Conservation (phyloP, 768 basidiomycete genomes). For the Xerocomus brunneocitrinus region DNA sequence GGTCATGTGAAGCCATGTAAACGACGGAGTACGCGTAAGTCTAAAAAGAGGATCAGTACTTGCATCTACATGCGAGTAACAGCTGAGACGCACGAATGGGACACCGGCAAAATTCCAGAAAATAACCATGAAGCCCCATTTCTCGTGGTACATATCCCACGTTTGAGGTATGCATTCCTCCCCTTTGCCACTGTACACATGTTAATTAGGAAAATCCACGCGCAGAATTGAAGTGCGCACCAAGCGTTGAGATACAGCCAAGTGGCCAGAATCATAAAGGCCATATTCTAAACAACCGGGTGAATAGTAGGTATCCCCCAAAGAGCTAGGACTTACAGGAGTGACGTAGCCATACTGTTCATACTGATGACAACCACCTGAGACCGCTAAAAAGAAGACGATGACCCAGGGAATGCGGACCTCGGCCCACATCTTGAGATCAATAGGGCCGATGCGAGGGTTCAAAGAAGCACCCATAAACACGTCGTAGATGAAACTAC, state of each 20-base stretch:
- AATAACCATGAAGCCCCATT: slow-evolving; percentile 98
- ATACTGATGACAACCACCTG: slow-evolving; percentile 94
- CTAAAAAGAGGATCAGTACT: slow-evolving; percentile 32
- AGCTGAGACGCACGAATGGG: slow-evolving; percentile 63
- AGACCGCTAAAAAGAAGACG: slow-evolving; percentile 88
- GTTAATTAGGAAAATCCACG: not conserved
- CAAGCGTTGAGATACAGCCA: slow-evolving; percentile 97
- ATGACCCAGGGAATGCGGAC: slow-evolving; percentile 97
- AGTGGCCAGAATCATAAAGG: slow-evolving; percentile 92
- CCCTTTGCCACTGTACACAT: slow-evolving; percentile 64
- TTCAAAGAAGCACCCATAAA: slow-evolving; percentile 97
- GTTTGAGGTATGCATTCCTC: slow-evolving; percentile 95
- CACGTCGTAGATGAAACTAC: slow-evolving; percentile 88
- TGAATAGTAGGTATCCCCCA: not conserved
- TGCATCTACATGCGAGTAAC: not conserved
- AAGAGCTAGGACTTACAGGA: slow-evolving; percentile 49
- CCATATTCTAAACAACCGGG: slow-evolving; percentile 69
- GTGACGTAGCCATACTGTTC: slow-evolving; percentile 89
- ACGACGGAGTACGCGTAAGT: slow-evolving; percentile 97
- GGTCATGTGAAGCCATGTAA: slow-evolving; percentile 95
- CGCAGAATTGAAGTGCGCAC: slow-evolving; percentile 33
- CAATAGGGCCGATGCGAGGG: slow-evolving; percentile 85
- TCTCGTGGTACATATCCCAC: slow-evolving; percentile 99
- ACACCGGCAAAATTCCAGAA: slow-evolving; percentile 97
- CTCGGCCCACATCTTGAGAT: slow-evolving; percentile 99